Evolutionary conservation across 2,329 filamentous ascomycete genomes (phyloP).

Genomic region (Pseudogymnoascus sp.): DNA sequence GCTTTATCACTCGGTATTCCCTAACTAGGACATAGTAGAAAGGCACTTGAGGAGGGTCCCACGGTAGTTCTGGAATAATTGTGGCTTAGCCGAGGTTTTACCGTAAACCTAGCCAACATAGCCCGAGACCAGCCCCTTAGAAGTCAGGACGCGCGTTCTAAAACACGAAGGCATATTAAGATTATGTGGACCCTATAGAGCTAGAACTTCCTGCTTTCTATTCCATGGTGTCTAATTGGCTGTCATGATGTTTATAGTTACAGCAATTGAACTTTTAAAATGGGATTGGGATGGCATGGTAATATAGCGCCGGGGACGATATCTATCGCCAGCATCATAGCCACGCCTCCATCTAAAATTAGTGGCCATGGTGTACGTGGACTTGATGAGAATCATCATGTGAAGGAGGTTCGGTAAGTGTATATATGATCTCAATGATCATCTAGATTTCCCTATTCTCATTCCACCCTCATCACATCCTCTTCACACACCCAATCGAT

Average conservation of each 20-base stretch:
- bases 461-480: background rate
- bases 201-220: background rate
- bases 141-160: background rate
- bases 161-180: background rate
- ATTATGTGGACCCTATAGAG: background rate
- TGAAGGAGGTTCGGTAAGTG: background rate
- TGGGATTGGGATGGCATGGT: background rate
- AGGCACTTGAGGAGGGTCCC: background rate
- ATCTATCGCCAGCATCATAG: constrained; percentile 6
- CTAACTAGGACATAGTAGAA: background rate
- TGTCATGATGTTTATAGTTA: background rate
- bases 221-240: background rate
- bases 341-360: background rate
- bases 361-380: background rate
- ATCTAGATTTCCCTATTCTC: background rate
- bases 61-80: background rate
- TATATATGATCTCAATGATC: background rate
- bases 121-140: background rate
- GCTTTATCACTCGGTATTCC: background rate
- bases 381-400: background rate
- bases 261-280: background rate
- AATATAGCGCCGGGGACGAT: constrained; percentile 10
- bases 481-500: background rate
- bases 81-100: background rate
- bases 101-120: background rate